Conservation (phyloP, 2,329 filamentous ascomycete genomes). For the Zymoseptoria passerinii region DNA sequence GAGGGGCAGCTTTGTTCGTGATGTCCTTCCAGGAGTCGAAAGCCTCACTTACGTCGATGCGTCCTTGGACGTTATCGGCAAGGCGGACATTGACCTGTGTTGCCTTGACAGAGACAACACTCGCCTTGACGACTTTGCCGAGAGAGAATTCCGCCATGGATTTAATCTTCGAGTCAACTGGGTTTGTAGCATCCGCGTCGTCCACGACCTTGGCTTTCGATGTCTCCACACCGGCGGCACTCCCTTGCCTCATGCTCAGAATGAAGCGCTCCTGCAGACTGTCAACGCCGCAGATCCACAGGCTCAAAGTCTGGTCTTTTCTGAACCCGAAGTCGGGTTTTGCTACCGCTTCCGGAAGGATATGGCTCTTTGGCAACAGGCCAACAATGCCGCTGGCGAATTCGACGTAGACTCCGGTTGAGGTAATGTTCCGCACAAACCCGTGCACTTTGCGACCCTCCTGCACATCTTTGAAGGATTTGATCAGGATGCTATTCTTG, state of each 20-base stretch:
- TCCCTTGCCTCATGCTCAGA: constrained; percentile 49
- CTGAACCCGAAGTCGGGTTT: constrained; percentile 70
- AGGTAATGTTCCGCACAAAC: constrained; percentile 77
- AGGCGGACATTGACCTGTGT: constrained; percentile 90
- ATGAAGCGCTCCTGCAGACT: constrained; percentile 60
- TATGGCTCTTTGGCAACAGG: constrained; percentile 68
- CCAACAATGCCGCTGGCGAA: constrained; percentile 72
- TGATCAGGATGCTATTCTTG: constrained; percentile 63
- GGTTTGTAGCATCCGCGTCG: constrained; percentile 41
- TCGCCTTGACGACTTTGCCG: constrained; percentile 67
- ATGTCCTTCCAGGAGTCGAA: constrained; percentile 88
- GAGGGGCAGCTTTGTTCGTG: constrained; percentile 67
- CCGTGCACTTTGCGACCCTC: constrained; percentile 63
- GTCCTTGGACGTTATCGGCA: constrained; percentile 81
- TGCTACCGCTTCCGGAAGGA: constrained; percentile 60
- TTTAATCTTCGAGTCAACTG: constrained; percentile 56
- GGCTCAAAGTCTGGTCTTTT: constrained; percentile 65
- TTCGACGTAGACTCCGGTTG: constrained; percentile 77
- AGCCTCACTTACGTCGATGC: constrained; percentile 81
- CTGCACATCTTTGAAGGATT: constrained; percentile 61
- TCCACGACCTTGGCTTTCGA: constrained; percentile 8
- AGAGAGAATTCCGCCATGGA: constrained; percentile 64
- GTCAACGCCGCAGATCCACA: constrained; percentile 66
- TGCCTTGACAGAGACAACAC: constrained; percentile 73
- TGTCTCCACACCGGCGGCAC: constrained; percentile 28